A percentile compares a stretch with the other conserved stretches of the same genome.
Evolutionary conservation across 23 red algal genomes (phyloP).

Genomic region (Agarophyton chilense): DNA sequence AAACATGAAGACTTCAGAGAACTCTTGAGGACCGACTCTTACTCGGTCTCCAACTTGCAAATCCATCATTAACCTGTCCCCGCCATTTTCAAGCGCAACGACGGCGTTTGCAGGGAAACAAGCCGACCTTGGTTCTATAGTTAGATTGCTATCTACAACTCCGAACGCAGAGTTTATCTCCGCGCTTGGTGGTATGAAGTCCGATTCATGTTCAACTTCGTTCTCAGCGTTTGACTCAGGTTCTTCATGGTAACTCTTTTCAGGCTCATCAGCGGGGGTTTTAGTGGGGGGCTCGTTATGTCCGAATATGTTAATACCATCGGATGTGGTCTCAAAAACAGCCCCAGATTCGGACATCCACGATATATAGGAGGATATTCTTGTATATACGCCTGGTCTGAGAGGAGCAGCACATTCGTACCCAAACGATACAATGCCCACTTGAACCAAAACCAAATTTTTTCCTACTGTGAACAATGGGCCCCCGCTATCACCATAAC

Average conservation of each 20-base stretch:
- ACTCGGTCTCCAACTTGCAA: slow-evolving; percentile 64
- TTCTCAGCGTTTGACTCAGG: not conserved
- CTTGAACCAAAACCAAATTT: slow-evolving; percentile 31
- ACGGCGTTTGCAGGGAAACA: slow-evolving; percentile 60
- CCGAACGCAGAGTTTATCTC: too few relatives aligned
- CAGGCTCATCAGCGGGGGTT: too few relatives aligned
- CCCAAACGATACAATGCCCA: slow-evolving; percentile 71
- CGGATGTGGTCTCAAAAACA: not conserved
- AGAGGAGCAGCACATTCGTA: slow-evolving; percentile 40
- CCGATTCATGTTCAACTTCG: too few relatives aligned
- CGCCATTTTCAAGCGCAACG: slow-evolving; percentile 27
- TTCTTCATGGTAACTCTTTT: not conserved
- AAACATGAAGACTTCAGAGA: slow-evolving; percentile 61
- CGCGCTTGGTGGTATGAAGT: too few relatives aligned
- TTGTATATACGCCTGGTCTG: slow-evolving; percentile 47
- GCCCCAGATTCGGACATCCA: slow-evolving; percentile 39
- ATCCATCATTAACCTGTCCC: not conserved
- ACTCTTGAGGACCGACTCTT: slow-evolving; percentile 44
- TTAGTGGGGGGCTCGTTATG: not conserved
- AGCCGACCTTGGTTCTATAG: not conserved
- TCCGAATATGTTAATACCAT: not conserved
- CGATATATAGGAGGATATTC: not conserved
- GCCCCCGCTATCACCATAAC: slow-evolving; percentile 55
- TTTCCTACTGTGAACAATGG: slow-evolving; percentile 33
- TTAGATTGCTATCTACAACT: not conserved